Base-by-base conservation (phyloP, 176 grass and related monocot genomes). In the Ensete glaucum region DNA sequence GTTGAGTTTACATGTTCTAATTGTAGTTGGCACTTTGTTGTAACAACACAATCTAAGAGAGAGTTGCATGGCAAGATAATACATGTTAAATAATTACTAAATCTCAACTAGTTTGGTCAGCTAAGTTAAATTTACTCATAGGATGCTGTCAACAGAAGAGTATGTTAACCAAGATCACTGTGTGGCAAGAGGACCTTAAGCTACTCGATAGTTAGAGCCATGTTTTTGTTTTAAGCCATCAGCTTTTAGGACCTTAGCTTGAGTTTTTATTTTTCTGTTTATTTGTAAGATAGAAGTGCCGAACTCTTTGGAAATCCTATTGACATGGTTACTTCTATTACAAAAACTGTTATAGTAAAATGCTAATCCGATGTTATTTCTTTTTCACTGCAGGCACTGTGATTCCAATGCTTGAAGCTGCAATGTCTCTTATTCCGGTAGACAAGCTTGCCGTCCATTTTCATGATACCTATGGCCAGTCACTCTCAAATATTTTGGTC, bases 381-480 rank as follows among this genome's bases (percentile, higher is more conserved):
- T 8, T 73, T 22, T 82, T 64, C 53, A 76, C 53, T 24, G 77
- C 68, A 94, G 95, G 95, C 67, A 98, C 69, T 9, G 84, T 93
- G 14, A 66, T 83, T 74, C 72, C 95, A 62, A 93, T 98, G 90
- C 95, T 98, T 68, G 64, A 77, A 71, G 95, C 82, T 56, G 86
- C 93, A 50, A 80, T 85, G 86, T 71, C 84, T n/a, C 74, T 91
- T 9, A 63, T 98, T 67, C 95, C 95, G 15, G 69, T 81, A 53
- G 88, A 93, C 69, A 98, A 91, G 76, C 77, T 98, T 27, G 90
- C 90, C 9, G 88, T 91, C 59, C 90, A 98, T 81, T 93, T 93
- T 73, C 95, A 98, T 25, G 95, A 98, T 66, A 98, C 95, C 43
- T 93, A 91, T 8, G 90, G 90, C 73, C 95, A 98, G 48, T 87